A percentile compares a stretch with the other conserved stretches of the same genome.
Conservation (phyloP, 371 early-diverging fungal genomes). For the Mortierella sp. region DNA sequence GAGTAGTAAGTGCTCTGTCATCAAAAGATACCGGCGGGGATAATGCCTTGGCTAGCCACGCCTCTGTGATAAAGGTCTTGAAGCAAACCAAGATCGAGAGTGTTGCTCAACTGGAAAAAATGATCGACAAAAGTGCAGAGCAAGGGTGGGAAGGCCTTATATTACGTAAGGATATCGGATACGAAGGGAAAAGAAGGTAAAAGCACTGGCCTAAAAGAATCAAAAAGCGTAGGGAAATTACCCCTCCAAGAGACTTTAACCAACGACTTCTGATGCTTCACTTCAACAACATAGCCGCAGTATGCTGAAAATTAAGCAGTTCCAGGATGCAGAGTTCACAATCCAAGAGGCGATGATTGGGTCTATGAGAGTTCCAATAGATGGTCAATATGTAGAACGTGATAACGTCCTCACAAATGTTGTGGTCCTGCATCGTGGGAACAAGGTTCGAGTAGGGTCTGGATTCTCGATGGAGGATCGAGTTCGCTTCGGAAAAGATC, state of each 20-base stretch:
- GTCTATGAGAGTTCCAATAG: conserved; percentile 59
- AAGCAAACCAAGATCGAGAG: conserved; percentile 53
- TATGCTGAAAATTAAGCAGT: conserved; percentile 70
- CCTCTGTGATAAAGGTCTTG: conserved; percentile 45
- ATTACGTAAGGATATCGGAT: conserved; percentile 62
- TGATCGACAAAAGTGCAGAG: conserved; percentile 48
- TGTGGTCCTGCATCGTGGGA: conserved; percentile 64
- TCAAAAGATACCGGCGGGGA: not conserved
- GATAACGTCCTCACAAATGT: conserved; percentile 62
- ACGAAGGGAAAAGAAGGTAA: conserved; percentile 71
- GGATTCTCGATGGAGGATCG: conserved; percentile 65
- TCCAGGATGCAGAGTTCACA: conserved; percentile 68
- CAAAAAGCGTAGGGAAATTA: not conserved
- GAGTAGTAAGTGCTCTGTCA: conserved; percentile 22
- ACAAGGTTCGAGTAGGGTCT: conserved; percentile 68
- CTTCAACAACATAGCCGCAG: conserved; percentile 54
- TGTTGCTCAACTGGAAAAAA: conserved; percentile 43
- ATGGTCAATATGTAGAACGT: conserved; percentile 55
- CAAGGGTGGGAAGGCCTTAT: conserved; percentile 74
- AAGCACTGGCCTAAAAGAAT: not conserved
- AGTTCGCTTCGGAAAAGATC: conserved; percentile 59
- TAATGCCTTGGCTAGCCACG: not conserved
- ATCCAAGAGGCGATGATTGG: conserved; percentile 67
- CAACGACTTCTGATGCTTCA: not conserved
- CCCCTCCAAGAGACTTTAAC: not conserved